phyloP scores from a whole-genome alignment of 2,329 filamentous ascomycete species.

The Penicillium verrucosum region DNA sequence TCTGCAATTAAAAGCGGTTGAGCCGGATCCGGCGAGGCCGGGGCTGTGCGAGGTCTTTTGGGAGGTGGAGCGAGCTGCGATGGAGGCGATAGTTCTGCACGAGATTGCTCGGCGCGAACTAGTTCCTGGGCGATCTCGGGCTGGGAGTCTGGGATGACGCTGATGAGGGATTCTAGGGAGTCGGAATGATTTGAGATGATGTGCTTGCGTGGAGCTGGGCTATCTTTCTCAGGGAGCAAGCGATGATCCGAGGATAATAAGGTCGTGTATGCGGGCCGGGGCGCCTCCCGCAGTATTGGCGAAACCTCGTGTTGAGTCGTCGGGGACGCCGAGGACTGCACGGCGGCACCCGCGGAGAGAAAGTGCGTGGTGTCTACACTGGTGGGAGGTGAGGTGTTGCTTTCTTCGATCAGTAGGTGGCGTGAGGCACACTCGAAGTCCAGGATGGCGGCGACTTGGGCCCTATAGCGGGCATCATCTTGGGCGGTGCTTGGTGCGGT shows the following conservation, averaged over 20 bases:
- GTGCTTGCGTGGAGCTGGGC: neutral
- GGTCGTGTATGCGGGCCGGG: neutral
- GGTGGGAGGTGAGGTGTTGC: neutral
- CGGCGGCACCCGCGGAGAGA: neutral
- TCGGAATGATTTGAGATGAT: constrained; percentile 10
- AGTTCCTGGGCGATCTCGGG: constrained; percentile 17
- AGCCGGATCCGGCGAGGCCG: neutral
- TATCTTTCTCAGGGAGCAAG: neutral
- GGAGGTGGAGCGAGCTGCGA: neutral
- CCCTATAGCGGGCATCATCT: constrained; percentile 40
- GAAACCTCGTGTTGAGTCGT: constrained; percentile 3
- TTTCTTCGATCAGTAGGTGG: constrained; percentile 5
- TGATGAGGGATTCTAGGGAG: constrained; percentile 36
- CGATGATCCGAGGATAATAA: neutral
- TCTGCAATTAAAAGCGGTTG: neutral
- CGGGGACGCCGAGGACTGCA: neutral
- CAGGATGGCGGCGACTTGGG: constrained; percentile 38
- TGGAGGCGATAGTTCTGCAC: neutral
- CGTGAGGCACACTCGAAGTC: constrained; percentile 33
- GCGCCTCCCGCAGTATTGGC: constrained; percentile 6
- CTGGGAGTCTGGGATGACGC: constrained; percentile 43
- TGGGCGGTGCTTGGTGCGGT: constrained; percentile 36
- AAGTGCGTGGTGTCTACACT: neutral
- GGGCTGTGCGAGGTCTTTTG: constrained; percentile 1
- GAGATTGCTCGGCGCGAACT: neutral